Evolutionary conservation across 768 basidiomycete species (phyloP), one percentile per base, ranked within the genome.

Genomic region (Russula griseocarnosa): DNA sequence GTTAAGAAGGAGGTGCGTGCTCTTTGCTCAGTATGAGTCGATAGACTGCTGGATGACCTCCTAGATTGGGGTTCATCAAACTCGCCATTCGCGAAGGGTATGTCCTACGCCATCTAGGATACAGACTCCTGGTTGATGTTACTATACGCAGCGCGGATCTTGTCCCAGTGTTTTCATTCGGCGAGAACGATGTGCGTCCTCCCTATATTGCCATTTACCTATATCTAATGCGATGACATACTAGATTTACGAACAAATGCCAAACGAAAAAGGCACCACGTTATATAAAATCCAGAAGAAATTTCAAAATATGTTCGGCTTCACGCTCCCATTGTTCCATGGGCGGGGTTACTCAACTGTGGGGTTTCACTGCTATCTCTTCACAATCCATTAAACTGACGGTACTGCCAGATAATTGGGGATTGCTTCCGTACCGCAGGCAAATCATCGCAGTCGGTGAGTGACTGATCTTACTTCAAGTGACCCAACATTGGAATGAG

Each of bases 161-260:
- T 13, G 97, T 99, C 0, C 97, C 97, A 0, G 95, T 98, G 3
- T 98, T 99, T 72, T 95, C 93, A 6, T 99, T 99, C 70, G 97
- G 97, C 14, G 97, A 99, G 79, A 98, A 98, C 73, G 97, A 98
- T 74, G 95, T 95, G 66, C 71, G 84, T 80, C 10, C 47, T 34
- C 5, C 22, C 22, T 24, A 47, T 56, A 8, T 18, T 62, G 32
- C 58, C 66, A 65, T 56, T 55, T 13, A 28, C 30, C 44, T 20
- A 22, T 36, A 24, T 2, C 34, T 46, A 11, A 28, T 13, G 24
- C 38, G 4, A 24, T 40, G n/a, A 26, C 22, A 26, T 9, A 44
- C 7, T 70, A 98, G 94, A 97, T 99, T 57, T 99, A 92, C 70
- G 82, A 95, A 66, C 96, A 99, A 78, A 90, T 98, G 87, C 89